Evolutionary conservation across 2,329 filamentous ascomycete genomes (phyloP).

Genomic region (Verticillium dahliae): DNA sequence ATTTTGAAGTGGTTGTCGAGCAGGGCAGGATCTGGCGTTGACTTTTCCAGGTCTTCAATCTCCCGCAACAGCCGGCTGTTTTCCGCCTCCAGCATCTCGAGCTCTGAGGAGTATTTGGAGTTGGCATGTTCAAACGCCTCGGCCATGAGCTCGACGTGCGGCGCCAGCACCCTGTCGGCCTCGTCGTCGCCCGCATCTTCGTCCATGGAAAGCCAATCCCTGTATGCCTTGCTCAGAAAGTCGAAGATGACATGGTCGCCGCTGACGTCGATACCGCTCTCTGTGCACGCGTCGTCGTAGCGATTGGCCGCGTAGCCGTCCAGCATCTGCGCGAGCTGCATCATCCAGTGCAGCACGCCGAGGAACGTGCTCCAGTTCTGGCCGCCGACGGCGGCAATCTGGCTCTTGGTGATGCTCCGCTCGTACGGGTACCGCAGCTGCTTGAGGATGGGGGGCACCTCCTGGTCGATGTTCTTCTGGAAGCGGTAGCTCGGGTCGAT

Average conservation of each 20-base stretch:
- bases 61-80: slow-evolving; percentile 75
- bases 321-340: slow-evolving; percentile 93
- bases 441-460: slow-evolving; percentile 87
- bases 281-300: slow-evolving; percentile 86
- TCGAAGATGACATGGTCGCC: slow-evolving; percentile 92
- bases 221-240: slow-evolving; percentile 84
- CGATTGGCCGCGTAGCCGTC: slow-evolving; percentile 71
- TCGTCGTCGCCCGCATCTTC: slow-evolving; percentile 85
- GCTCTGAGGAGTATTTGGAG: slow-evolving; percentile 74
- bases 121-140: slow-evolving; percentile 80
- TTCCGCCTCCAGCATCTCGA: slow-evolving; percentile 81
- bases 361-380: slow-evolving; percentile 97
- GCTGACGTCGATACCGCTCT: slow-evolving; percentile 79
- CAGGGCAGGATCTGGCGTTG: slow-evolving; percentile 73
- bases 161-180: slow-evolving; percentile 68
- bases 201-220: slow-evolving; percentile 89
- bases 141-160: slow-evolving; percentile 84
- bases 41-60: slow-evolving; percentile 84
- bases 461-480: slow-evolving; percentile 89
- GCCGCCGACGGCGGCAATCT: slow-evolving; percentile 88
- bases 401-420: slow-evolving; percentile 91
- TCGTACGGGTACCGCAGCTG: slow-evolving; percentile 94
- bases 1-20: slow-evolving; percentile 88
- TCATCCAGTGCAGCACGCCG: slow-evolving; percentile 95
- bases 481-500: slow-evolving; percentile 94